Evolutionary conservation across 208 protist species (phyloP), one percentile per base, ranked within the genome.

Genomic region (Wallacemonas sp.): DNA sequence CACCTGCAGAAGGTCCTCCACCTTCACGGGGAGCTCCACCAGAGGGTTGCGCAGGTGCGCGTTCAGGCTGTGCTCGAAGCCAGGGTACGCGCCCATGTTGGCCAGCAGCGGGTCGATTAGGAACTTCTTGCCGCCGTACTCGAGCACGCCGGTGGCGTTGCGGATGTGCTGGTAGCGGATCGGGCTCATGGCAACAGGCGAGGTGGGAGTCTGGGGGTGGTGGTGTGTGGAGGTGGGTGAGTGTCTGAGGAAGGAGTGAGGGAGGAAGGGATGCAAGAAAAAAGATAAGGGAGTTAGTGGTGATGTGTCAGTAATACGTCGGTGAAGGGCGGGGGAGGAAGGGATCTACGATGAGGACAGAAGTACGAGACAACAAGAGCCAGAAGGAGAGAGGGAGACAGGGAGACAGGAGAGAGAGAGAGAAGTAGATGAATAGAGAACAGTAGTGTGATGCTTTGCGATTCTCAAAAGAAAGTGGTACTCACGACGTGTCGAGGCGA

Each of bases 1-100:
- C 32, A 72, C 44, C 1, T 65, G 41, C 23, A 72, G 5, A 7
- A 72, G 31, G 14, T 48, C 46, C 48, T 72, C 67, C 57, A 65
- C 57, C 23, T 16, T 38, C 31, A 65, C 54, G n/a, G 67, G 67
- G 16, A 72, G 57, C 10, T 72, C 67, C 46, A 72, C 57, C 5
- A 72, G 57, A 3, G 67, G 67, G 57, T 72, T 72, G 57, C 57
- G 67, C 38, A 72, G 67, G 23, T 72, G 26, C 5, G 57, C 38
- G 67, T 72, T 72, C 31, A 42, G 22, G 48, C 55, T 59, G 67
- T 61, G n/a, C 33, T 55, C 36, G 44, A 72, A 72, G 36, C 57
- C 67, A 4, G 57, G 67, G 67, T 72, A 65, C 44, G 57, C 67
- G 20, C 57, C 67, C 28, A 65, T 72, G 32, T 54, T 3, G 14